Evolutionary conservation across 208 protist species (phyloP).

Genomic region (Crithidia sp.): DNA sequence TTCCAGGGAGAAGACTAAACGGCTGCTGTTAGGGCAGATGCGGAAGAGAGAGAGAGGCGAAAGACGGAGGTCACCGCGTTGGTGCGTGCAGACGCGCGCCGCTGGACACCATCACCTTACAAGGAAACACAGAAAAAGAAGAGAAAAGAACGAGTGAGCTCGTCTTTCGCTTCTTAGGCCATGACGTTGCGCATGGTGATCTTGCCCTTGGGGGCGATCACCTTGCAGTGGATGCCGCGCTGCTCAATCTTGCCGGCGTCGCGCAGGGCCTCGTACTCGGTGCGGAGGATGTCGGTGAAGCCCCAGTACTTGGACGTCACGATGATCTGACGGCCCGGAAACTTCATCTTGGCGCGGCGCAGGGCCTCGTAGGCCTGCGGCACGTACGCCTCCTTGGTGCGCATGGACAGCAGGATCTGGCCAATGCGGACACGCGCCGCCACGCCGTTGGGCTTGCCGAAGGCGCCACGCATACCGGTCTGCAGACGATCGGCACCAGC

Average conservation of each 20-base stretch:
- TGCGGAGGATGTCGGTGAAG: conserved; percentile 83
- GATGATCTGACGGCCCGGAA: conserved; percentile 73
- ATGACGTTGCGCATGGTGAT: conserved; percentile 76
- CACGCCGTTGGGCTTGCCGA: conserved; percentile 97
- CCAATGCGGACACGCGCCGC: conserved; percentile 98
- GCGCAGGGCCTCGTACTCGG: conserved; percentile 69
- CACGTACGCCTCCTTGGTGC: conserved; percentile 87
- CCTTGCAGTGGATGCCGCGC: conserved; percentile 73
- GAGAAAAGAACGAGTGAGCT: neutral
- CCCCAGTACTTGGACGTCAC: conserved; percentile 86
- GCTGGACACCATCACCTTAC: neutral
- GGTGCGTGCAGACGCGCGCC: neutral
- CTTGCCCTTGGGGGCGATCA: conserved; percentile 80
- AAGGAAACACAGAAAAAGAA: neutral
- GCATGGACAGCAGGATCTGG: conserved; percentile 98
- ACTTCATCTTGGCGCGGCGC: conserved; percentile 89
- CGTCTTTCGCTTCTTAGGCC: conserved; percentile 28
- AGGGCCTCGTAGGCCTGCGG: conserved; percentile 75
- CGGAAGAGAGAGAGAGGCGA: neutral
- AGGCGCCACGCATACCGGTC: conserved; percentile 98
- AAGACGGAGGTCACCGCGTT: neutral
- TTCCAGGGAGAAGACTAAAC: neutral
- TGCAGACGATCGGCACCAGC: conserved; percentile 99
- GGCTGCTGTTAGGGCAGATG: neutral
- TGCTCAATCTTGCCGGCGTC: conserved; percentile 73